phyloP scores from a whole-genome alignment of 306 rosid species.

The Macrotyloma uniflorum region DNA sequence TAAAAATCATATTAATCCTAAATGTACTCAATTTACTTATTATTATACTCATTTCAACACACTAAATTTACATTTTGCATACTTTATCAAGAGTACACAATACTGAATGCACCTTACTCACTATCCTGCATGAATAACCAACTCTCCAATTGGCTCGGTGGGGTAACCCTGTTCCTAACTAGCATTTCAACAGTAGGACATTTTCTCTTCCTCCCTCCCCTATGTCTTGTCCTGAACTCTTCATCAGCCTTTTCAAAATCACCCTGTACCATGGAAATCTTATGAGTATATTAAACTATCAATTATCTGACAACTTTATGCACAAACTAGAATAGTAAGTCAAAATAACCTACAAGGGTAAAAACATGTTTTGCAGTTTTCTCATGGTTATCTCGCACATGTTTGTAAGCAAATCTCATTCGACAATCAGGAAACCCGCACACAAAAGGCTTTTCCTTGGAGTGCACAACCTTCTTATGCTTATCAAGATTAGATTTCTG shows the following conservation, averaged over 20 bases:
- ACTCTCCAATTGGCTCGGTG: constrained; percentile 52
- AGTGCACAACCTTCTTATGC: constrained; percentile 77
- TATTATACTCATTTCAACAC: neutral
- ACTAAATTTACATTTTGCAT: neutral
- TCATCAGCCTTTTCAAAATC: constrained; percentile 77
- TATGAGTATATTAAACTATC: neutral
- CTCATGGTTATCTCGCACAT: constrained; percentile 83
- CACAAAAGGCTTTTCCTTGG: constrained; percentile 54
- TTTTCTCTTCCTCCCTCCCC: constrained; percentile 80
- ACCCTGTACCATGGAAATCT: constrained; percentile 52
- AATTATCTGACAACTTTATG: neutral
- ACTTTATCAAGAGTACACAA: neutral
- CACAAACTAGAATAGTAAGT: neutral
- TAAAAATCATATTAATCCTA: neutral
- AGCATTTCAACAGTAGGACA: constrained; percentile 74
- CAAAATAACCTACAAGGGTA: constrained; percentile 53
- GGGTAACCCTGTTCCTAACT: constrained; percentile 69
- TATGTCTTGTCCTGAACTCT: constrained; percentile 68
- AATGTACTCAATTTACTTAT: neutral
- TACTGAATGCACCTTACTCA: neutral
- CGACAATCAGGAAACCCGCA: constrained; percentile 77
- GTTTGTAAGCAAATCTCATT: constrained; percentile 84
- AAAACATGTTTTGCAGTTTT: constrained; percentile 62
- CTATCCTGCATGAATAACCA: constrained; percentile 35
- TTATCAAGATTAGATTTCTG: constrained; percentile 79